A percentile compares a stretch with the other conserved stretches of the same genome.
Evolutionary conservation across 2,329 filamentous ascomycete genomes (phyloP).

Genomic region (Aspergillus tanneri): DNA sequence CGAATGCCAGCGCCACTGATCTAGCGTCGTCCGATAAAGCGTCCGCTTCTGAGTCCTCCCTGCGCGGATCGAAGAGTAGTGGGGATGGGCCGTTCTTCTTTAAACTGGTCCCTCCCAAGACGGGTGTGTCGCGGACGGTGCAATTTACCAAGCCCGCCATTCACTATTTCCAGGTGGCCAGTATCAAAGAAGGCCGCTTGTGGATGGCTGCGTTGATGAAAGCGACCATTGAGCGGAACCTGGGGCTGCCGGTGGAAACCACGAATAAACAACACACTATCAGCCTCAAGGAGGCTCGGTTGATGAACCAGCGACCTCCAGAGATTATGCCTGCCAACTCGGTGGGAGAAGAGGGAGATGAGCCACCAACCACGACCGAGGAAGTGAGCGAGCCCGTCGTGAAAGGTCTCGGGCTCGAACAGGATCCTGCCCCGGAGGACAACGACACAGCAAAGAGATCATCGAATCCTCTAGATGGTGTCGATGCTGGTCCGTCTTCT

Average conservation of each 20-base stretch:
- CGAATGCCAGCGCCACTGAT: constrained; percentile 39
- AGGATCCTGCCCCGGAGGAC: constrained; percentile 20
- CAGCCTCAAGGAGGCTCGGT: constrained; percentile 79
- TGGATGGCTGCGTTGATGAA: constrained; percentile 99
- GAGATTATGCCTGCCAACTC: constrained; percentile 65
- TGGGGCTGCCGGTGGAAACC: constrained; percentile 72
- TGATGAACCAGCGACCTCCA: constrained; percentile 85
- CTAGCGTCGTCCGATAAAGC: constrained; percentile 34
- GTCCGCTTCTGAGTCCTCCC: constrained; percentile 30
- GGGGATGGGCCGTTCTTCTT: constrained; percentile 88
- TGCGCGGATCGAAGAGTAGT: constrained; percentile 34
- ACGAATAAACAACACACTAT: constrained; percentile 98
- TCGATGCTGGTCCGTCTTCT: constrained; percentile 26
- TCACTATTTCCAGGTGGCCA: constrained; percentile 96
- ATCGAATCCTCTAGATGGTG: constrained; percentile 27
- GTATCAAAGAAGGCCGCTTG: constrained; percentile 77
- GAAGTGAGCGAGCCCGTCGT: constrained; percentile 36
- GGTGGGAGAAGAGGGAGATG: constrained; percentile 29
- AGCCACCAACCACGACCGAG: constrained; percentile 16
- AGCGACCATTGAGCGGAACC: constrained; percentile 92
- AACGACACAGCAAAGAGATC: constrained; percentile 12
- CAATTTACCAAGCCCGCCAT: constrained; percentile 97
- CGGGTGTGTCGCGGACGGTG: constrained; percentile 82
- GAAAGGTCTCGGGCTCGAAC: constrained; percentile 33
- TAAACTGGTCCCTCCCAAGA: constrained; percentile 89